Evolutionary conservation across 805 yeast genomes (phyloP), one percentile per base, ranked within the genome.

Genomic region (Wickerhamiella kurtzmanii): DNA sequence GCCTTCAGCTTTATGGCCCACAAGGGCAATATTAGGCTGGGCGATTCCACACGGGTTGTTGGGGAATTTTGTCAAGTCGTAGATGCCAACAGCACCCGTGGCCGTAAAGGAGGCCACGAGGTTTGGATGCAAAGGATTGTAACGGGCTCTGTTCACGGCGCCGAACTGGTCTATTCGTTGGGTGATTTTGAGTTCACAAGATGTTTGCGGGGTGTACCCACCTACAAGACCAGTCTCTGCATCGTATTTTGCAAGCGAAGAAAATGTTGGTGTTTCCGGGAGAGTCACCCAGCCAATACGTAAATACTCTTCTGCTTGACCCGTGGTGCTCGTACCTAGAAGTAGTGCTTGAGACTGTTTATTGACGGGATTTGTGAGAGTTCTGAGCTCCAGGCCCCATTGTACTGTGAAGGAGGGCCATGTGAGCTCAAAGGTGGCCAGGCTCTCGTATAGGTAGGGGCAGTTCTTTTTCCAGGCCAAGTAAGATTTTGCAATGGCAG

Each of bases 101-200:
- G 80, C 76, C 39, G 82, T 76, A 8, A 79, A 75, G 17, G 86
- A 74, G 1, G 88, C 85, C 3, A 88, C 70, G 3, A 88, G 58
- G 57, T 87, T 92, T 1, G 92, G 92, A 56, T 88, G 88, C 54
- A 82, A 89, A 0, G 95, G 94, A 78, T 83, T 75, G 56, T 74
- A 76, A 35, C 80, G 69, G 0, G 82, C 79, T 50, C 75, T 73
- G 59, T 85, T 84, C 47, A 87, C 79, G 52, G 81, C 92, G 2
- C 84, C 87, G 1, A 66, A 61, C 53, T 79, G 86, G 32, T 74
- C 69, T n/a, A 83, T 77, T 41, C 73, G 71, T 62, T 83, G 94
- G 3, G 70, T 51, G 28, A 71, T 60, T 38, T 61, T 60, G 17
- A 74, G 60, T 45, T 70, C 64, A 13, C 63, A 66, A 45, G 50